Evolutionary conservation across 1,284 basidiomycete genomes (phyloP).

Genomic region (Mycosarcoma maydis): DNA sequence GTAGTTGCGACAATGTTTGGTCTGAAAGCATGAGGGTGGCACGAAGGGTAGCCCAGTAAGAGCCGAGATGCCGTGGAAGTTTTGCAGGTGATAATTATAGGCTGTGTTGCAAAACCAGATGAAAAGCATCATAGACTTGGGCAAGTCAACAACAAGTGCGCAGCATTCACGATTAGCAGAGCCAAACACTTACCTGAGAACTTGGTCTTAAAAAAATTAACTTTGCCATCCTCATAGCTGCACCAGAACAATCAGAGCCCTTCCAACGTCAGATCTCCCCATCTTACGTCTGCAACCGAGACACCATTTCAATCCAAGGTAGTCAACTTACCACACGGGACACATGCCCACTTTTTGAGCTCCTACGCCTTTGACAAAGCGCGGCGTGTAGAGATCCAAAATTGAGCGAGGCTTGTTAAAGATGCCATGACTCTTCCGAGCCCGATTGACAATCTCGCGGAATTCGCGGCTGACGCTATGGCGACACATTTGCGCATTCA

Average conservation of each 20-base stretch:
- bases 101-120: slow-evolving; percentile 14
- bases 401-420: slow-evolving; percentile 42
- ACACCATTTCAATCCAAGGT: no score
- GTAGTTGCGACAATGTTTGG: slow-evolving; percentile 6
- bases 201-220: slow-evolving; percentile 48
- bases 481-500: neutral
- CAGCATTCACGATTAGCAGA: no score
- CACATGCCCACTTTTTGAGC: slow-evolving; percentile 51
- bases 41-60: slow-evolving; percentile 40
- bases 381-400: slow-evolving; percentile 55
- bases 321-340: slow-evolving; percentile 41
- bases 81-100: slow-evolving; percentile 57
- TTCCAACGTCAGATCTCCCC: neutral
- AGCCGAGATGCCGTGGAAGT: slow-evolving; percentile 47
- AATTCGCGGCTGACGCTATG: slow-evolving; percentile 22
- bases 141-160: no score
- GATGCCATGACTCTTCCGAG: slow-evolving; percentile 18
- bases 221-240: slow-evolving; percentile 43
- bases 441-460: slow-evolving; percentile 16
- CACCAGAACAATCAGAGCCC: neutral
- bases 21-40: slow-evolving; percentile 38
- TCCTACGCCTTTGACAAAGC: slow-evolving; percentile 37
- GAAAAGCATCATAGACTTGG: no score
- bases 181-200: slow-evolving; percentile 31
- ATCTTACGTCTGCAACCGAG: neutral